Conservation (phyloP, 116 monocot species). For the Iris pallida region DNA sequence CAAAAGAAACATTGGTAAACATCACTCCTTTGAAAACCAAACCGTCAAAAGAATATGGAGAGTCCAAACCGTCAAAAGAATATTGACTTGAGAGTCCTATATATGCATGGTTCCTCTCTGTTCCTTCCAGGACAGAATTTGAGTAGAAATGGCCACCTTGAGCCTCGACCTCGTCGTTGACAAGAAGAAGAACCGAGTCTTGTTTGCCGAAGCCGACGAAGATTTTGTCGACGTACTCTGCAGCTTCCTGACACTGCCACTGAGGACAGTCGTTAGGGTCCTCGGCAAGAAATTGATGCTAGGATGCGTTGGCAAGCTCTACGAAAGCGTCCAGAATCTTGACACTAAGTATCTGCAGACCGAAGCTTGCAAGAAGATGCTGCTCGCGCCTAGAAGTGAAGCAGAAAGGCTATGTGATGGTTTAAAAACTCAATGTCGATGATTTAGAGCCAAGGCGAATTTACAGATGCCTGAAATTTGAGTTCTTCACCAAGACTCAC, state of each 20-base stretch:
- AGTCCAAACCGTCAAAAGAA: too few species aligned
- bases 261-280: slow-evolving; percentile 19
- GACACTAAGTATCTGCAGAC: slow-evolving; percentile 1
- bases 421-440: background rate
- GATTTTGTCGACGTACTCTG: slow-evolving; percentile 23
- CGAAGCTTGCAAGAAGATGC: slow-evolving; percentile 18
- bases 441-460: background rate
- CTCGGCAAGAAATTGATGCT: background rate
- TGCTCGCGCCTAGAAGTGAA: slow-evolving; percentile 5
- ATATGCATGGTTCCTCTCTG: too few species aligned
- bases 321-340: slow-evolving; percentile 17
- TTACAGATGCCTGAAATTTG: background rate
- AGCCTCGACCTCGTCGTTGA: slow-evolving; percentile 6
- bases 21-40: too few species aligned
- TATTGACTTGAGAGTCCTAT: too few species aligned
- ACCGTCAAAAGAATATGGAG: too few species aligned
- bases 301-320: slow-evolving; percentile 12
- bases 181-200: slow-evolving; percentile 6
- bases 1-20: too few species aligned
- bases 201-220: slow-evolving; percentile 8
- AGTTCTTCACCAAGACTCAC: background rate
- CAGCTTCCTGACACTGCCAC: slow-evolving; percentile 28
- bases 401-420: background rate
- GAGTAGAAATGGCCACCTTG: too few species aligned
- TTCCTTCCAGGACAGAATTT: too few species aligned